Percentiles rank a stretch among this genome's conserved stretches.
phyloP scores from a whole-genome alignment of 257 asterid species.

The Fraxinus anomala region DNA sequence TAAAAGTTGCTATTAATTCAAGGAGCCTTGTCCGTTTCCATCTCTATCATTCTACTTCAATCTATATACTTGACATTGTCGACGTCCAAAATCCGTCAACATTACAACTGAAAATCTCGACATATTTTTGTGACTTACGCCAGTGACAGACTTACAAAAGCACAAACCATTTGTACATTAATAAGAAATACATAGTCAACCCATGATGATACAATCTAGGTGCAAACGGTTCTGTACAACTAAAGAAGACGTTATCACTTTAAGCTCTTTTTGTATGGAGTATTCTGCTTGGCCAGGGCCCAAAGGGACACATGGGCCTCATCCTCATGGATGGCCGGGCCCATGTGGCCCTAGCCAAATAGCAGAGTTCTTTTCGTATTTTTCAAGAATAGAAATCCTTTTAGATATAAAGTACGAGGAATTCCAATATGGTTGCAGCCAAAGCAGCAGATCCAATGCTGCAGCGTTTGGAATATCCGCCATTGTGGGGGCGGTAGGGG shows the following conservation, averaged over 20 bases:
- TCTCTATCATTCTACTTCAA: too few species aligned
- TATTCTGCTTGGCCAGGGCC: too few species aligned
- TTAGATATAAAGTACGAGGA: slow-evolving; percentile 14
- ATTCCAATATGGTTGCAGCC: slow-evolving; percentile 26
- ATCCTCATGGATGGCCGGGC: too few species aligned
- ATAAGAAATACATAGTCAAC: neutral
- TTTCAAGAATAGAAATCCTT: neutral
- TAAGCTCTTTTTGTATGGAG: neutral
- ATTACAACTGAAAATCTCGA: neutral
- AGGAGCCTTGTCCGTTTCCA: too few species aligned
- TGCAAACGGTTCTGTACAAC: neutral
- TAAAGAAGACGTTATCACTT: neutral
- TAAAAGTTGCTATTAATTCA: too few species aligned
- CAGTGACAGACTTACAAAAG: neutral
- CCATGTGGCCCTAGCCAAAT: too few species aligned
- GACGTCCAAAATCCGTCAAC: too few species aligned
- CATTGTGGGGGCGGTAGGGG: slow-evolving; percentile 26
- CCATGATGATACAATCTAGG: neutral
- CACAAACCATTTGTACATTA: neutral
- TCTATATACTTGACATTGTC: too few species aligned
- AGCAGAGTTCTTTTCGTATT: neutral
- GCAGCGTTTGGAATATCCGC: slow-evolving; percentile 26
- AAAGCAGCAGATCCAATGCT: slow-evolving; percentile 14
- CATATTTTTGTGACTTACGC: neutral
- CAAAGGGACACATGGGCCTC: too few species aligned